These are phyloP conservation scores for Kazachstania sp. DNA, from an alignment of 1,139 yeast species.

Conservation along the genomic window DNA sequence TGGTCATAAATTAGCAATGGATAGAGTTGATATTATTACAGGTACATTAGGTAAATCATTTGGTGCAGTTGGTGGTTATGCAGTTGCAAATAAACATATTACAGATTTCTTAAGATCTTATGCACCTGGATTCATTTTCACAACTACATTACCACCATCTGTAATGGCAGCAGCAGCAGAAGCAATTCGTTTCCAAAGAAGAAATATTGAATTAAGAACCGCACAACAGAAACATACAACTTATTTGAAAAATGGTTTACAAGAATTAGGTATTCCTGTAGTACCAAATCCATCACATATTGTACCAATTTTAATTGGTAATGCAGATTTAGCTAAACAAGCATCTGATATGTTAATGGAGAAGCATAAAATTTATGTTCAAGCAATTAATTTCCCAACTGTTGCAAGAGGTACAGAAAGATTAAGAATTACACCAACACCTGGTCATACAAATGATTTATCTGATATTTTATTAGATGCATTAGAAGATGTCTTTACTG, in stretches of 20 bases:
- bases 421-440: conserved; percentile 94
- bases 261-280: conserved; percentile 76
- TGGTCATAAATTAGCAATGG: conserved; percentile 52
- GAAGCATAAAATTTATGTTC: conserved; percentile 84
- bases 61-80: conserved; percentile 96
- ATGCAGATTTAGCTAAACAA: conserved; percentile 81
- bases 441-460: conserved; percentile 78
- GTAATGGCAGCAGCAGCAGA: conserved; percentile 92
- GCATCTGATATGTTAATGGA: conserved; percentile 86
- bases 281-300: conserved; percentile 97
- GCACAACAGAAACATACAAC: conserved; percentile 80
- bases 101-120: conserved; percentile 94
- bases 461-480: conserved; percentile 71
- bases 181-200: conserved; percentile 78
- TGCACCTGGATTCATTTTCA: conserved; percentile 96
- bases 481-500: conserved; percentile 70
- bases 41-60: conserved; percentile 97
- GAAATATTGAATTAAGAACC: conserved; percentile 67
- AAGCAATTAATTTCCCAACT: conserved; percentile 97
- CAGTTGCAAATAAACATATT: conserved; percentile 76
- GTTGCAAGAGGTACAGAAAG: conserved; percentile 95
- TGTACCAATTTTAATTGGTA: conserved; percentile 90
- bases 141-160: conserved; percentile 95
- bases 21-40: conserved; percentile 88
- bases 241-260: conserved; percentile 69